Conservation (phyloP, 768 basidiomycete species). For the Russula lepida region DNA sequence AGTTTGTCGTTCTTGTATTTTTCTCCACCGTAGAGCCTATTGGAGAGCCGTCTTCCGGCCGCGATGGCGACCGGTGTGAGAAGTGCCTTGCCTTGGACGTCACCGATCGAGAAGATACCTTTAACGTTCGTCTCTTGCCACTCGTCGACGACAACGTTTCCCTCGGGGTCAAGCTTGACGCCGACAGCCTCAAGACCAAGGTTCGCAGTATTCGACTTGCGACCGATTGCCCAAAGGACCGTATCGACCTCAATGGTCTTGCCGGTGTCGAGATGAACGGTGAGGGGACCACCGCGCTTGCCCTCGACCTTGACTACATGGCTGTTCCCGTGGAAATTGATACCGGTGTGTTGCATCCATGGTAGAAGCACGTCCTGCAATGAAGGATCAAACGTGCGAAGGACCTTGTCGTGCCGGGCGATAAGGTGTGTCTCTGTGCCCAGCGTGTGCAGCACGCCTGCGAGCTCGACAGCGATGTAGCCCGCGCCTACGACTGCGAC, state of each 20-base stretch:
- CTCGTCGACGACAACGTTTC: slow-evolving; percentile 85
- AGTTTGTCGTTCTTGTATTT: slow-evolving; percentile 85
- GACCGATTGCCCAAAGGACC: slow-evolving; percentile 92
- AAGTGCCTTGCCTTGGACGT: slow-evolving; percentile 86
- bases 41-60: slow-evolving; percentile 81
- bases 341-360: slow-evolving; percentile 93
- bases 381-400: slow-evolving; percentile 87
- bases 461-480: slow-evolving; percentile 96
- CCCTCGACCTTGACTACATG: slow-evolving; percentile 73
- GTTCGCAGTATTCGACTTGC: slow-evolving; percentile 67
- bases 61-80: slow-evolving; percentile 98
- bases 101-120: slow-evolving; percentile 77
- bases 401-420: slow-evolving; percentile 82
- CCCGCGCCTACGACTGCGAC: slow-evolving; percentile 95
- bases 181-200: slow-evolving; percentile 74
- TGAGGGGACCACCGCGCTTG: slow-evolving; percentile 59
- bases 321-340: slow-evolving; percentile 75
- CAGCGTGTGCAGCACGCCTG: slow-evolving; percentile 86
- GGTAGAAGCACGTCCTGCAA: slow-evolving; percentile 77
- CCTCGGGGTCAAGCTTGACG: slow-evolving; percentile 65
- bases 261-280: slow-evolving; percentile 67
- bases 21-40: slow-evolving; percentile 82
- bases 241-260: slow-evolving; percentile 77
- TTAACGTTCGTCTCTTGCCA: slow-evolving; percentile 75
- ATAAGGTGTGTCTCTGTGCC: slow-evolving; percentile 88